Evolutionary conservation across 345 rosid genomes (phyloP).

Genomic region (Hypericum androsaemum): DNA sequence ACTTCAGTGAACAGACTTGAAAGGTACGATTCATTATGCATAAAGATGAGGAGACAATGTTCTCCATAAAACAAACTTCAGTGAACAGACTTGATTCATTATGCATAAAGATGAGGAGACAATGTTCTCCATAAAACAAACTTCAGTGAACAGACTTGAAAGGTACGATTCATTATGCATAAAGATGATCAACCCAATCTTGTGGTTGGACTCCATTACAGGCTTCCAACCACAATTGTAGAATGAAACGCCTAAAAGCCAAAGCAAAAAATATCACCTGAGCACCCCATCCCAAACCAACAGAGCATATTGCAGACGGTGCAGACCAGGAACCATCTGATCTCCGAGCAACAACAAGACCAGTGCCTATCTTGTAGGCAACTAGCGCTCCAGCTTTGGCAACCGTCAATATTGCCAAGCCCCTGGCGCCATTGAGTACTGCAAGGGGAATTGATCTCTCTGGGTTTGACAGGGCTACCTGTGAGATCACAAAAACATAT

Average conservation of each 20-base stretch:
- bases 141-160: too few species aligned
- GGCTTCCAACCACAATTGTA: too few species aligned
- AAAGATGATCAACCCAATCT: too few species aligned
- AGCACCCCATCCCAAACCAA: slow-evolving; percentile 97
- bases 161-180: too few species aligned
- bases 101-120: too few species aligned
- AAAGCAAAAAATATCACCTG: slow-evolving; percentile 43
- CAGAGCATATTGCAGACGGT: slow-evolving; percentile 75
- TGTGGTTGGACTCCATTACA: too few species aligned
- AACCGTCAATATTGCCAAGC: slow-evolving; percentile 82
- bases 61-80: too few species aligned
- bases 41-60: too few species aligned
- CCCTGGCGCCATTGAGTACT: slow-evolving; percentile 67
- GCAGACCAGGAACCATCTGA: slow-evolving; percentile 97
- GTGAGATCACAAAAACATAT: background rate
- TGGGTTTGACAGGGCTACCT: slow-evolving; percentile 73
- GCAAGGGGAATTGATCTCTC: slow-evolving; percentile 82
- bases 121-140: too few species aligned
- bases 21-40: too few species aligned
- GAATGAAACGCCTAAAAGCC: background rate
- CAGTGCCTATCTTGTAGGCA: slow-evolving; percentile 76
- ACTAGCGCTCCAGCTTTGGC: slow-evolving; percentile 80
- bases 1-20: too few species aligned
- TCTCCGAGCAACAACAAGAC: slow-evolving; percentile 74
- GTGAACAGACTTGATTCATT: too few species aligned